Conservation (phyloP, 2,329 filamentous ascomycete genomes). For the Dichotomopilus funicola region DNA sequence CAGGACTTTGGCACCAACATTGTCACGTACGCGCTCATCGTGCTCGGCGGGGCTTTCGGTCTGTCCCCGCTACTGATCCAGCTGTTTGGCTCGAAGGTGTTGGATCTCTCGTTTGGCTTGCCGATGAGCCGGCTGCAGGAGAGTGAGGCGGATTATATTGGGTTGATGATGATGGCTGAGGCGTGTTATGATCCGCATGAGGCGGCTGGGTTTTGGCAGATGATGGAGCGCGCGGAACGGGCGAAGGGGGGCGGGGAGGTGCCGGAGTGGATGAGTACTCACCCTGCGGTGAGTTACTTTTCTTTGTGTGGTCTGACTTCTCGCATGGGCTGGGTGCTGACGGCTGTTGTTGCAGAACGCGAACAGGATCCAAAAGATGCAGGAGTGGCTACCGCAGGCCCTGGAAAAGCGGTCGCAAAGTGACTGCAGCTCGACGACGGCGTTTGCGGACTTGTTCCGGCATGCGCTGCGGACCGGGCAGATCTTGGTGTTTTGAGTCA, state of each 20-base stretch:
- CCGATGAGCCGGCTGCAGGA: conserved; percentile 68
- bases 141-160: conserved; percentile 74
- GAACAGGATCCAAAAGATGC: conserved; percentile 58
- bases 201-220: conserved; percentile 59
- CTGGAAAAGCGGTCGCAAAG: conserved; percentile 47
- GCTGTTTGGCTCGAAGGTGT: conserved; percentile 40
- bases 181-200: conserved; percentile 67
- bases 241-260: conserved; percentile 36
- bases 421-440: conserved; percentile 46
- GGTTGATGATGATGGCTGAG: conserved; percentile 75
- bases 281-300: conserved; percentile 55
- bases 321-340: conserved; percentile 5
- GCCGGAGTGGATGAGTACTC: conserved; percentile 69
- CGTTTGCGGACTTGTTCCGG: conserved; percentile 48
- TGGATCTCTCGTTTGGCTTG: conserved; percentile 58
- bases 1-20: conserved; percentile 47
- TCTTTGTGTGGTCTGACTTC: not conserved
- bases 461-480: conserved; percentile 35
- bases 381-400: conserved; percentile 54
- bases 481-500: conserved; percentile 10
- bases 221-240: conserved; percentile 49
- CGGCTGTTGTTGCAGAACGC: conserved; percentile 35
- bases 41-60: conserved; percentile 40
- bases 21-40: conserved; percentile 43
- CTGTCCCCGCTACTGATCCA: conserved; percentile 38